Percentiles rank a stretch among this genome's conserved stretches.
These are phyloP conservation scores for Trypanosoma caninum DNA, from an alignment of 208 protist species.

Conservation along the genomic window DNA sequence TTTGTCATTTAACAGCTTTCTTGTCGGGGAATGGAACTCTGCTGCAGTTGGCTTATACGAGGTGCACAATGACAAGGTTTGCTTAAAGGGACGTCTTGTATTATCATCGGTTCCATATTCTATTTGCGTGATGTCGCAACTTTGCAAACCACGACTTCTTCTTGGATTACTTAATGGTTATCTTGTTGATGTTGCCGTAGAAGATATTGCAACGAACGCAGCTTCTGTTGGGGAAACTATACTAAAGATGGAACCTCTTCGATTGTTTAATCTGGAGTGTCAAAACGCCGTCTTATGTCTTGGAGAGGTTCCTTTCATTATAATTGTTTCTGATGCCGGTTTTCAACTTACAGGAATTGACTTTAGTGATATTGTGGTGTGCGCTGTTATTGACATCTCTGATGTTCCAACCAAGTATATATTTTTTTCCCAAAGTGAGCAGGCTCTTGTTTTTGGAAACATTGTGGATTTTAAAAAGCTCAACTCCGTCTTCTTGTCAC, in stretches of 20 bases:
- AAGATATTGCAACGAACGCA: neutral
- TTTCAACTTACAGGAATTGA: constrained; percentile 48
- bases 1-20: constrained; percentile 14
- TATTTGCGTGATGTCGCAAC: constrained; percentile 19
- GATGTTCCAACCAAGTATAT: constrained; percentile 13
- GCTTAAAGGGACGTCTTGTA: neutral
- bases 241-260: constrained; percentile 44
- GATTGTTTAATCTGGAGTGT: constrained; percentile 39
- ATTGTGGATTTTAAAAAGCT: constrained; percentile 41
- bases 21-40: constrained; percentile 22
- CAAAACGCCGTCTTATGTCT: constrained; percentile 52
- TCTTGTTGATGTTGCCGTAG: constrained; percentile 15
- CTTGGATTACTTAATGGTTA: constrained; percentile 27
- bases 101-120: constrained; percentile 24
- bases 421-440: constrained; percentile 24
- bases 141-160: constrained; percentile 13
- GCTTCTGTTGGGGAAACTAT: constrained; percentile 12
- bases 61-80: neutral
- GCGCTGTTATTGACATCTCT: constrained; percentile 21
- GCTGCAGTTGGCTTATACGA: constrained; percentile 16
- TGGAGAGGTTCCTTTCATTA: constrained; percentile 53
- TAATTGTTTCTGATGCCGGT: constrained; percentile 36
- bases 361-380: constrained; percentile 25
- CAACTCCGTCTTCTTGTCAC: constrained; percentile 37
- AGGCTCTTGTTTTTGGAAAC: constrained; percentile 22